Evolutionary conservation across 495 filamentous ascomycete genomes (phyloP), one percentile per base, ranked within the genome.

Genomic region (Neohortaea acidophila): DNA sequence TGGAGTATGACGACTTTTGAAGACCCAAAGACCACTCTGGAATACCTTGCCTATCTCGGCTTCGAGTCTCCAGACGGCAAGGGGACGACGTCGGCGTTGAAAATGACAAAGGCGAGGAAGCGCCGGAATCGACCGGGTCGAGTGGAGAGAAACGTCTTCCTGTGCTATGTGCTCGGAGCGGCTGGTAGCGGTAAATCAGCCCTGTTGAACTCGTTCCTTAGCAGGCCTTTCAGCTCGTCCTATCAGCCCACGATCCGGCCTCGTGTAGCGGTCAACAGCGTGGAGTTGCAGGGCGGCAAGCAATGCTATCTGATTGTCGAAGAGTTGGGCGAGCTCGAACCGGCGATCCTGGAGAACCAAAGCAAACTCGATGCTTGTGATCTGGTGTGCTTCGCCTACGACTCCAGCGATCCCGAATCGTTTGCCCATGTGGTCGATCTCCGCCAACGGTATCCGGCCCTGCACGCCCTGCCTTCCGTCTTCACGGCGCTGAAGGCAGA

Each of bases 1-100:
- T 97, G 89, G 89, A 93, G 84, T 58, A 97, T 97, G 89, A 97
- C 91, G 0, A 97, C 89, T 2, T 97, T 96, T 51, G 71, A 85
- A 34, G 84, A 89, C 21, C 87, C 91, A 12, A 87, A 84, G 54
- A 96, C 84, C 0, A 96, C 89, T 0, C 63, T 97, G 2, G 82
- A 87, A 44, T 97, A 97, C 52, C 70, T 97, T 8, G 91, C 89
- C 5, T 96, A 94, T 51, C 72, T 97, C 1, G 89, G 89, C 8
- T 97, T 94, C 52, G 81, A 84, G 47, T 68, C 68, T 8, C 50
- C 64, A 0, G 55, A 61, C 32, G 66, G 67, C 42, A 70, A 73
- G 30, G 77, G 71, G 36, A 75, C 73, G 1, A 83, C 77, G 7
- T 80, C 84, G 2, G 89, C 89, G 8, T 66, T 97, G 19, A 91